A percentile compares a stretch with the other conserved stretches of the same genome.
Evolutionary conservation across 148 eudicot species (phyloP).

Genomic region (Vaccinium corymbosum): DNA sequence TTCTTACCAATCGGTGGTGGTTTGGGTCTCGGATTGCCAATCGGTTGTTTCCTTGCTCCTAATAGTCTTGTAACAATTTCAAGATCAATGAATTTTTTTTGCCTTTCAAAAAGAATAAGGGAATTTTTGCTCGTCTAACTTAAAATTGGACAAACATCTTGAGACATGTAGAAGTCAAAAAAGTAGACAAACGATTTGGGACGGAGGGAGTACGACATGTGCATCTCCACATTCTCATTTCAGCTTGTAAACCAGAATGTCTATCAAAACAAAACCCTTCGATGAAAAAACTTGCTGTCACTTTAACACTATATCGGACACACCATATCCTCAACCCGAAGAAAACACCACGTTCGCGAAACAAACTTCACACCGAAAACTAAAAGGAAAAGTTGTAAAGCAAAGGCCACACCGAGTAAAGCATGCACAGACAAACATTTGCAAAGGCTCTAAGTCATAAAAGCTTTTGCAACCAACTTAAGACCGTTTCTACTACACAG

Average conservation of each 20-base stretch:
- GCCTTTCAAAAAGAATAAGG: too few species aligned
- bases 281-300: neutral
- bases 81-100: too few species aligned
- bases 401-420: neutral
- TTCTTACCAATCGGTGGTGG: too few species aligned
- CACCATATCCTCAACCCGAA: neutral
- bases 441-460: slow-evolving; percentile 5
- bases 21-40: too few species aligned
- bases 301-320: neutral
- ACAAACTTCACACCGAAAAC: slow-evolving; percentile 1
- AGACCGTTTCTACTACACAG: neutral
- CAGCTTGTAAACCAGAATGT: neutral
- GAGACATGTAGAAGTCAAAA: too few species aligned
- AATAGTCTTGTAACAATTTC: too few species aligned
- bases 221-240: neutral
- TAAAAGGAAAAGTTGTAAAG: neutral
- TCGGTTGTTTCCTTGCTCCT: too few species aligned
- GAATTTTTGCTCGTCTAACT: too few species aligned
- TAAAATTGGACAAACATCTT: too few species aligned
- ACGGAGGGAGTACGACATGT: neutral
- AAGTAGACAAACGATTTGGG: too few species aligned
- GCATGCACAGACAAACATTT: neutral
- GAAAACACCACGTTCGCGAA: neutral
- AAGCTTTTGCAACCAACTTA: slow-evolving; percentile 1
- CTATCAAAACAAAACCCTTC: neutral